These are phyloP conservation scores for Aegilops bicornis DNA, from an alignment of 176 grass and related monocot species.

Conservation along the genomic window DNA sequence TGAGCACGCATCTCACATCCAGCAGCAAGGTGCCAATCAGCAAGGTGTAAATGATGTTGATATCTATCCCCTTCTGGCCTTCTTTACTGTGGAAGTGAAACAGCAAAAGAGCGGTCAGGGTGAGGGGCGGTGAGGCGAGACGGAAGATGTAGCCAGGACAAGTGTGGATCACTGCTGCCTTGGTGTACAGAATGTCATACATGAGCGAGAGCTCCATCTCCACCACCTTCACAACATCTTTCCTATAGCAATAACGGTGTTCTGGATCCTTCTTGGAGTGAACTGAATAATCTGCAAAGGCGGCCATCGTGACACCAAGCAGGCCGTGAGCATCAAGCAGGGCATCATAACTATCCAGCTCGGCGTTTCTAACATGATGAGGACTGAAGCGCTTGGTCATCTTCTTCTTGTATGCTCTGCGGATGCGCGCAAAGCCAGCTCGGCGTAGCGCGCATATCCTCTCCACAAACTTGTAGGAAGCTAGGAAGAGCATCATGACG, in stretches of 20 bases:
- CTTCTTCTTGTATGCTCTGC: neutral
- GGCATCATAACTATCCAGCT: neutral
- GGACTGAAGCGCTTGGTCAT: neutral
- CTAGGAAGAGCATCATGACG: neutral
- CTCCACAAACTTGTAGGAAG: neutral
- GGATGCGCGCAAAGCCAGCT: neutral
- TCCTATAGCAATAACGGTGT: neutral
- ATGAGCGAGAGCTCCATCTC: constrained; percentile 21
- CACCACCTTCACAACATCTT: neutral
- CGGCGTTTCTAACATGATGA: accelerated
- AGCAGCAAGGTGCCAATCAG: constrained; percentile 38
- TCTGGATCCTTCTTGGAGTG: too few species aligned
- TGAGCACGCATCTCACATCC: constrained; percentile 26
- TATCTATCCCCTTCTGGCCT: constrained; percentile 13
- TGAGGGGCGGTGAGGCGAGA: neutral
- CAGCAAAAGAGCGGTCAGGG: neutral
- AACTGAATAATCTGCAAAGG: neutral
- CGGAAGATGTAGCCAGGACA: constrained; percentile 13
- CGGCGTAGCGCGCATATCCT: neutral
- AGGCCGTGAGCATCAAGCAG: neutral
- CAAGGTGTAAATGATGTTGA: constrained; percentile 46
- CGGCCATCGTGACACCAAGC: neutral
- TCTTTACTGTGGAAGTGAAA: neutral
- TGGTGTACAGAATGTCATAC: constrained; percentile 45
- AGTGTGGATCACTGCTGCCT: constrained; percentile 2